Conservation (phyloP, 2,329 filamentous ascomycete species). For the Exophiala lecanii-corni region DNA sequence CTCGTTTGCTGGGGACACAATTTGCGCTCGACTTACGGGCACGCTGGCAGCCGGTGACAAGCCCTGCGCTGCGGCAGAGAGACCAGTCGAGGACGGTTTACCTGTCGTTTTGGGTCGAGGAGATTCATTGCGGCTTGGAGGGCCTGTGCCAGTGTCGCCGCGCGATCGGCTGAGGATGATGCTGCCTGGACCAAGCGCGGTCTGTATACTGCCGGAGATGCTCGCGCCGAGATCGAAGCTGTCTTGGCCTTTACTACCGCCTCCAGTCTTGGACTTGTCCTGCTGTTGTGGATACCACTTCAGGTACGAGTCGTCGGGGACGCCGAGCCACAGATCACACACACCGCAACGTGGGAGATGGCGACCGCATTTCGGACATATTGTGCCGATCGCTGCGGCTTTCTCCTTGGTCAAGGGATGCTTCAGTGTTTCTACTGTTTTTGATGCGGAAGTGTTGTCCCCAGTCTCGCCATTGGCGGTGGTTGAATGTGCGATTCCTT, state of each 20-base stretch:
- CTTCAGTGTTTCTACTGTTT: slow-evolving; percentile 23
- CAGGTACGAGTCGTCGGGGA: slow-evolving; percentile 48
- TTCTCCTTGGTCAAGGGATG: slow-evolving; percentile 25
- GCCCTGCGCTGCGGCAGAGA: too few relatives aligned
- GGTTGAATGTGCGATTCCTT: slow-evolving; percentile 47
- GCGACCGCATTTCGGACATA: slow-evolving; percentile 58
- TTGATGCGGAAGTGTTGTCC: slow-evolving; percentile 29
- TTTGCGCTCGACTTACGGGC: too few relatives aligned
- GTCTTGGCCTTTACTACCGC: slow-evolving; percentile 2
- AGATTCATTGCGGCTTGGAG: slow-evolving; percentile 25
- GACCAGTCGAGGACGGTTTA: too few relatives aligned
- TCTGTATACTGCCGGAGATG: slow-evolving; percentile 22
- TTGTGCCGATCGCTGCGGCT: slow-evolving; percentile 40
- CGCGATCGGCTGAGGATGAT: background rate
- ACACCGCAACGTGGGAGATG: slow-evolving; percentile 61
- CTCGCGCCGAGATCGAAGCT: slow-evolving; percentile 21
- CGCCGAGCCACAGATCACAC: slow-evolving; percentile 58
- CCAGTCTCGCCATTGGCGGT: slow-evolving; percentile 30
- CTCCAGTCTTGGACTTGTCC: slow-evolving; percentile 6
- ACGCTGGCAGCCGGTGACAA: too few relatives aligned
- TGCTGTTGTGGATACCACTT: slow-evolving; percentile 20
- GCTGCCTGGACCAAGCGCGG: slow-evolving; percentile 18
- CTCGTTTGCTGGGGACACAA: too few relatives aligned
- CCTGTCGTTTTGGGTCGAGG: slow-evolving; percentile 25
- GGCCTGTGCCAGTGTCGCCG: background rate